These are phyloP conservation scores for Acephala macrosclerotiorum DNA, from an alignment of 2,329 filamentous ascomycete species.

Conservation along the genomic window DNA sequence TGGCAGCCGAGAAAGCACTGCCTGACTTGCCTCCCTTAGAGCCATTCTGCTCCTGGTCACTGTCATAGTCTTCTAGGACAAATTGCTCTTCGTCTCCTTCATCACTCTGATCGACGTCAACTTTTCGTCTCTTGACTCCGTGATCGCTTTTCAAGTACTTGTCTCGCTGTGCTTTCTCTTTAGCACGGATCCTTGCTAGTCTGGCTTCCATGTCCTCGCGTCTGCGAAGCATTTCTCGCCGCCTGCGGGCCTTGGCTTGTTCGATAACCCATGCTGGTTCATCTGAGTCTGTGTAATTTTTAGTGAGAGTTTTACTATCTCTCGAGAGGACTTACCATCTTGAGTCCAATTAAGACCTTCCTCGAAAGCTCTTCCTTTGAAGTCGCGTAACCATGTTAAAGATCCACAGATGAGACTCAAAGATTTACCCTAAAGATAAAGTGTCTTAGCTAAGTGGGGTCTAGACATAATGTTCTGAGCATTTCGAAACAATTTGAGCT, in stretches of 20 bases:
- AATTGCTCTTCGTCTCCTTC: slow-evolving; percentile 62
- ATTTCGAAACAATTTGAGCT: neutral
- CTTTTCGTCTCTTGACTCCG: slow-evolving; percentile 54
- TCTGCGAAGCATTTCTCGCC: slow-evolving; percentile 60
- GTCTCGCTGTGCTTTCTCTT: slow-evolving; percentile 61
- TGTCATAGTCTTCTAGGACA: slow-evolving; percentile 73
- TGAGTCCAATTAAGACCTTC: slow-evolving; percentile 37
- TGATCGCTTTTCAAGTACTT: slow-evolving; percentile 54
- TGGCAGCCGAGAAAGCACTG: slow-evolving; percentile 64
- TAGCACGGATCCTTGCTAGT: slow-evolving; percentile 61
- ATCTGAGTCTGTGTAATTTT: slow-evolving; percentile 51
- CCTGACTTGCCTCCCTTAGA: slow-evolving; percentile 43
- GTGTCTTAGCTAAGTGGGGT: neutral
- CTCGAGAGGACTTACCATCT: slow-evolving; percentile 29
- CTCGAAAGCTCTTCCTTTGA: slow-evolving; percentile 57
- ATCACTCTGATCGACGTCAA: slow-evolving; percentile 31
- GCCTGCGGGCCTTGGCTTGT: slow-evolving; percentile 63
- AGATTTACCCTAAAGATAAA: slow-evolving; percentile 65
- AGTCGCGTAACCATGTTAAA: slow-evolving; percentile 74
- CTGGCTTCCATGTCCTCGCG: slow-evolving; percentile 66
- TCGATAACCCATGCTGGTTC: slow-evolving; percentile 76
- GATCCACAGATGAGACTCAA: slow-evolving; percentile 76
- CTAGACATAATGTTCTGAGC: neutral
- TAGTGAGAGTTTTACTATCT: slow-evolving; percentile 13
- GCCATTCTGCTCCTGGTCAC: slow-evolving; percentile 58